Evolutionary conservation across 2,329 filamentous ascomycete genomes (phyloP).

Genomic region (Aspergillus sp.): DNA sequence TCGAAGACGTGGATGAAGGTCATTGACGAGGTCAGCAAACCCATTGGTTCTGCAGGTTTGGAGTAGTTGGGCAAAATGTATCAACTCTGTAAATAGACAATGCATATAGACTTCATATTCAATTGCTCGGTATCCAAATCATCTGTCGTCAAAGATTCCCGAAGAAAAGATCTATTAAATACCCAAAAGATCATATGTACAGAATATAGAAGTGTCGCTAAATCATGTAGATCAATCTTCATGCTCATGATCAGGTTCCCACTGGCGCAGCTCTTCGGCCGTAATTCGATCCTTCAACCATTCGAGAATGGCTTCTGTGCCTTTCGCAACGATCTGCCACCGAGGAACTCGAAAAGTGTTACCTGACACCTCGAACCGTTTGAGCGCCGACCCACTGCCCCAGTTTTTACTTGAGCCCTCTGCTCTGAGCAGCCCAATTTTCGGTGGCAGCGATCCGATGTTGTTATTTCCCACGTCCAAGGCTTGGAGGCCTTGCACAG

Average conservation of each 20-base stretch:
- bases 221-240: constrained; percentile 4
- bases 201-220: background rate
- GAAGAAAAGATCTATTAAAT: background rate
- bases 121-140: background rate
- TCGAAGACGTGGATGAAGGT: constrained; percentile 56
- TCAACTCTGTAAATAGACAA: background rate
- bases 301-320: constrained; percentile 77
- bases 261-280: constrained; percentile 39
- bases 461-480: constrained; percentile 84
- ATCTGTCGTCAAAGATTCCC: too few relatives aligned
- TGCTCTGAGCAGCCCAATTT: constrained; percentile 73
- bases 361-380: constrained; percentile 72
- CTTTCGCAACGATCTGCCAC: constrained; percentile 79
- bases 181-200: background rate
- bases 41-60: constrained; percentile 14
- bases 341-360: constrained; percentile 87
- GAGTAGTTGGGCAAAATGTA: background rate
- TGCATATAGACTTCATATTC: constrained; percentile 1
- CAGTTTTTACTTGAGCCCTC: constrained; percentile 38
- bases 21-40: constrained; percentile 41
- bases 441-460: constrained; percentile 75
- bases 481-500: constrained; percentile 70
- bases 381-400: constrained; percentile 52
- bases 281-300: constrained; percentile 80
- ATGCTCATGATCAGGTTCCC: constrained; percentile 28